Conservation (phyloP, 371 early-diverging fungal species). For the Choanephora cucurbitarum region DNA sequence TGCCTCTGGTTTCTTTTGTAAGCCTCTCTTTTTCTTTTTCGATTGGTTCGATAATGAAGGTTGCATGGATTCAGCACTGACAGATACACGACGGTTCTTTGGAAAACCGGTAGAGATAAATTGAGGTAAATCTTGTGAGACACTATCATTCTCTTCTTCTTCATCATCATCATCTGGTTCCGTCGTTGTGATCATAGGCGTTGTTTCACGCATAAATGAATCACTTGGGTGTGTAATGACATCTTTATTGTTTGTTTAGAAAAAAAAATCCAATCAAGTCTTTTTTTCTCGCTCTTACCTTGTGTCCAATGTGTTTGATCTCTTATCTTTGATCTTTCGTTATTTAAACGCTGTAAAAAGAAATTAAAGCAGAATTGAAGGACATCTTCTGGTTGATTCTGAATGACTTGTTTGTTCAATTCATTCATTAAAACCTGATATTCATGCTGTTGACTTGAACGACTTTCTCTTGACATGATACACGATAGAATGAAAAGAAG, state of each 20-base stretch:
- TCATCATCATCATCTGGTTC: conserved; percentile 5
- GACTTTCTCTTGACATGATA: conserved; percentile 3
- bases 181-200: conserved; percentile 12
- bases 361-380: conserved; percentile 86
- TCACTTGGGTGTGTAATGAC: conserved; percentile 3
- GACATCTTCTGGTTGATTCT: conserved; percentile 64
- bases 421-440: conserved; percentile 31
- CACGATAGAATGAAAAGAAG: conserved; percentile 6
- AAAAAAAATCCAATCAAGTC: background rate
- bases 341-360: conserved; percentile 68
- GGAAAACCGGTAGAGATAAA: conserved; percentile 16
- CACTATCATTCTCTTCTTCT: conserved; percentile 25
- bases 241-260: background rate
- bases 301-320: background rate
- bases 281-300: conserved; percentile 3
- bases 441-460: conserved; percentile 13
- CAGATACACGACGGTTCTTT: conserved; percentile 83
- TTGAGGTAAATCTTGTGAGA: conserved; percentile 12
- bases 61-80: conserved; percentile 93
- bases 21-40: conserved; percentile 77
- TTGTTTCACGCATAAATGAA: conserved; percentile 10
- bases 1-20: conserved; percentile 64
- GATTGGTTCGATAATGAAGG: conserved; percentile 64
- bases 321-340: conserved; percentile 52
- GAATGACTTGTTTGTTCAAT: conserved; percentile 22